These are phyloP conservation scores for Cucumis melo DNA, from an alignment of 306 rosid species.

Conservation along the genomic window DNA sequence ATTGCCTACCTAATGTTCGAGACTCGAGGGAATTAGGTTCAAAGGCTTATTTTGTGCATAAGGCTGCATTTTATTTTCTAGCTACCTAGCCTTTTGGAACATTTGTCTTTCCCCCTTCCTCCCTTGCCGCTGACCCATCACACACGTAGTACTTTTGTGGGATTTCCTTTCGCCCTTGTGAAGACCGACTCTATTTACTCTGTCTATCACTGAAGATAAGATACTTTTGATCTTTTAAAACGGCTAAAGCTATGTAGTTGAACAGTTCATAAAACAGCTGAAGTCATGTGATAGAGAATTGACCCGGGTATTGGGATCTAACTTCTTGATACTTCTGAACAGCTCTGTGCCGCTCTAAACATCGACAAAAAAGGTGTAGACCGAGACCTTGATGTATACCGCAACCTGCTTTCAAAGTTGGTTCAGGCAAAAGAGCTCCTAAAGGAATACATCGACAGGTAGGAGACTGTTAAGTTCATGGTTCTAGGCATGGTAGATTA, in stretches of 20 bases:
- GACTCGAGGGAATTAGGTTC: not conserved
- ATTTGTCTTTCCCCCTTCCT: too few relatives aligned
- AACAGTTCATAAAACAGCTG: not conserved
- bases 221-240: not conserved
- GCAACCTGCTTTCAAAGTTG: conserved; percentile 85
- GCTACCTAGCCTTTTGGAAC: too few relatives aligned
- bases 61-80: not conserved
- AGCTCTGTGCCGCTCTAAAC: conserved; percentile 74
- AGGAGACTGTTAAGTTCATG: conserved; percentile 12
- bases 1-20: not conserved
- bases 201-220: not conserved
- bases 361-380: conserved; percentile 79
- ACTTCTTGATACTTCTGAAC: conserved; percentile 22
- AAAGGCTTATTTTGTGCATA: not conserved
- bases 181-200: not conserved
- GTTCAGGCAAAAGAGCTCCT: conserved; percentile 97
- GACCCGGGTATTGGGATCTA: not conserved
- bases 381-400: conserved; percentile 93
- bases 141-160: not conserved
- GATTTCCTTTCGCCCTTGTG: not conserved
- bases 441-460: conserved; percentile 88
- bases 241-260: not conserved
- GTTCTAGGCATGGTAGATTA: not conserved
- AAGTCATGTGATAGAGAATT: not conserved
- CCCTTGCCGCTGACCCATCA: not conserved